Base-by-base conservation (phyloP, 192 early-diverging fungal genomes). In the Linderina pennispora region DNA sequence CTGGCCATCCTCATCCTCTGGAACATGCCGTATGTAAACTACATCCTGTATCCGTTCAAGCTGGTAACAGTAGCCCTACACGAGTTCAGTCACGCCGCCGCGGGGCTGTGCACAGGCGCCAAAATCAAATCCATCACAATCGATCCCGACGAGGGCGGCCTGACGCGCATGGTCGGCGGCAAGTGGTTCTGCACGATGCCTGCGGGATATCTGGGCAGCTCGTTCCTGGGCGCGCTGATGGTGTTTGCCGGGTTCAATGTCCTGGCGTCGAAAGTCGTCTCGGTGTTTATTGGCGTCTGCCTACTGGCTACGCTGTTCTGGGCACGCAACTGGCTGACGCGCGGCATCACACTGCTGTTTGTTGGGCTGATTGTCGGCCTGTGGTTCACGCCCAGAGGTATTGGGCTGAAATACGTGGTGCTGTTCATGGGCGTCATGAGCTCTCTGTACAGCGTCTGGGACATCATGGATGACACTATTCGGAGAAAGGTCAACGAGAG, bases 351-450 rank as follows among this genome's bases (percentile, higher is more conserved):
- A 0, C 48, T 96, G 13, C 59, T 91, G 5, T 92, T 94, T 59
- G 82, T 89, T 24, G 91, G 82, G 11, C 58, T 94, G 24, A 77
- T 92, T 41, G 82, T 79, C 5, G 74, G 87, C 14, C 59, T 96
- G 16, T 94, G 93, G 92, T 92, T 87, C 80, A 61, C 89, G 16
- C 58, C 84, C 1, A 68, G 77, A 19, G 86, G 83, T 0, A 61
- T 62, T 14, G 87, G 86, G 23, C 77, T 98, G 5, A 75, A 85
- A 24, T 98, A 95, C 51, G 89, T 96, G 56, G 88, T 96, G 9
- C 74, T 96, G 3, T 98, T 98, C 62, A 74, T 98, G 46, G 95
- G 92, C 23, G 86, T 90, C 13, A 98, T 98, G 96, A 86, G 81
- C 3, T 84, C 88, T 19, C 73, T 95, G 23, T 98, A 98, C 58